phyloP scores from a whole-genome alignment of 2,329 filamentous ascomycete genomes.

The Fusarium albidum region DNA sequence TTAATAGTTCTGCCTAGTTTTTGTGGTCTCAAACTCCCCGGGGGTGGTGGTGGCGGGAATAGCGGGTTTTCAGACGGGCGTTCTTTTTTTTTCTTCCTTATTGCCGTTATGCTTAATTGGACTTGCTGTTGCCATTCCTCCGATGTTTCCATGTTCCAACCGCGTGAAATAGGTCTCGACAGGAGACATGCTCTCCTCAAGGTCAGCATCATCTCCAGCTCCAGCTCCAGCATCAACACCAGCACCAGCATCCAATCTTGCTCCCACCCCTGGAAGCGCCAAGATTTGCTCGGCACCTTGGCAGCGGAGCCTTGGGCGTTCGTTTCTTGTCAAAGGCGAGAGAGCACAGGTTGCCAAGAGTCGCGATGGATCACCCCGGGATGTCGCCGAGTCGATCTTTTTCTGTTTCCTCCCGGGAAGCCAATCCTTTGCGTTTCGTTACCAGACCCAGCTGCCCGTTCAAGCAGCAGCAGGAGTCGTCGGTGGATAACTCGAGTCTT shows the following conservation, averaged over 20 bases:
- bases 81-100: constrained; percentile 4
- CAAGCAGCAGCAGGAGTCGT: too few species aligned
- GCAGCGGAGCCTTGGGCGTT: constrained; percentile 23
- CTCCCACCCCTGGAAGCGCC: constrained; percentile 20
- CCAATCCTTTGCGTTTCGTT: neutral
- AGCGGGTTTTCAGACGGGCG: neutral
- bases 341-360: constrained; percentile 1
- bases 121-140: too few species aligned
- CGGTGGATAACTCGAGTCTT: constrained; percentile 5
- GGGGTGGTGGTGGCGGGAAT: neutral
- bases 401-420: too few species aligned
- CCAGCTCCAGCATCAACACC: too few species aligned
- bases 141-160: too few species aligned
- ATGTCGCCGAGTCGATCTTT: constrained; percentile 32
- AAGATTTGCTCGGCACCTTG: constrained; percentile 33
- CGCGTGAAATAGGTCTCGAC: too few species aligned
- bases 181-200: constrained; percentile 6
- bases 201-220: constrained; percentile 22
- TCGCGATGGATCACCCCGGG: constrained; percentile 16
- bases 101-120: constrained; percentile 31
- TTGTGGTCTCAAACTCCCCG: neutral
- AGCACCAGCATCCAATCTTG: neutral
- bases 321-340: constrained; percentile 12
- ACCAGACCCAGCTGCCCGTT: neutral
- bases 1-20: constrained; percentile 7